Conservation (phyloP, 495 filamentous ascomycete genomes). For the Lepraria neglecta region DNA sequence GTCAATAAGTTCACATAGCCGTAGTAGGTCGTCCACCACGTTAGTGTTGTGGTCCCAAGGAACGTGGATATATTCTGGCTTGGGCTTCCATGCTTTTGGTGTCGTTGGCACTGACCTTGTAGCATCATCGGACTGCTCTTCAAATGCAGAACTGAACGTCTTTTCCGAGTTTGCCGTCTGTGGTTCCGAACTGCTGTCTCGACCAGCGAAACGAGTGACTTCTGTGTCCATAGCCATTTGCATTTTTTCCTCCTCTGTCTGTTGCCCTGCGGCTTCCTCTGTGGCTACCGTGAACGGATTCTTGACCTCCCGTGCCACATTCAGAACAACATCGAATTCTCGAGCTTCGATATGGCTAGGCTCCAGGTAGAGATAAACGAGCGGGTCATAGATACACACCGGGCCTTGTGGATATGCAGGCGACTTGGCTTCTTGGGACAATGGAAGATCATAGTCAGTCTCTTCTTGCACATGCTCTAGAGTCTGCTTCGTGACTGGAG, state of each 20-base stretch:
- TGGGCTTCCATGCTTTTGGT: slow-evolving; percentile 47
- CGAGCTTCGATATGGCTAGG: slow-evolving; percentile 79
- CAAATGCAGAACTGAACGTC: slow-evolving; percentile 69
- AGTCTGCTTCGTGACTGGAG: slow-evolving; percentile 26
- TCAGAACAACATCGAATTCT: slow-evolving; percentile 86
- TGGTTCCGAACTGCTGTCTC: slow-evolving; percentile 50
- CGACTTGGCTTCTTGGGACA: slow-evolving; percentile 73
- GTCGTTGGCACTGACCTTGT: slow-evolving; percentile 48
- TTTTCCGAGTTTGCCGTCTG: slow-evolving; percentile 62
- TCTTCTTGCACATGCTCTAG: slow-evolving; percentile 58
- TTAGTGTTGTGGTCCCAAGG: slow-evolving; percentile 98
- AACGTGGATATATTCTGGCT: slow-evolving; percentile 92
- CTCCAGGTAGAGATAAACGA: slow-evolving; percentile 88
- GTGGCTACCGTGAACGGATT: slow-evolving; percentile 64
- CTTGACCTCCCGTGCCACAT: slow-evolving; percentile 87
- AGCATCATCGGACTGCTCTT: slow-evolving; percentile 37
- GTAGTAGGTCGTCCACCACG: slow-evolving; percentile 77
- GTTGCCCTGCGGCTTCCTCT: slow-evolving; percentile 34
- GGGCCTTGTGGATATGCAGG: slow-evolving; percentile 91
- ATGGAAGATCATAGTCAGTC: slow-evolving; percentile 61
- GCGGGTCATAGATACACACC: slow-evolving; percentile 84
- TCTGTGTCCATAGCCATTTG: slow-evolving; percentile 4
- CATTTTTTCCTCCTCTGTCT: slow-evolving; percentile 20
- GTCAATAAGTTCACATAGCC: slow-evolving; percentile 82
- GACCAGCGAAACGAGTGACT: slow-evolving; percentile 16